Evolutionary conservation across 768 basidiomycete genomes (phyloP).

Genomic region (Albatrellus ellisii): DNA sequence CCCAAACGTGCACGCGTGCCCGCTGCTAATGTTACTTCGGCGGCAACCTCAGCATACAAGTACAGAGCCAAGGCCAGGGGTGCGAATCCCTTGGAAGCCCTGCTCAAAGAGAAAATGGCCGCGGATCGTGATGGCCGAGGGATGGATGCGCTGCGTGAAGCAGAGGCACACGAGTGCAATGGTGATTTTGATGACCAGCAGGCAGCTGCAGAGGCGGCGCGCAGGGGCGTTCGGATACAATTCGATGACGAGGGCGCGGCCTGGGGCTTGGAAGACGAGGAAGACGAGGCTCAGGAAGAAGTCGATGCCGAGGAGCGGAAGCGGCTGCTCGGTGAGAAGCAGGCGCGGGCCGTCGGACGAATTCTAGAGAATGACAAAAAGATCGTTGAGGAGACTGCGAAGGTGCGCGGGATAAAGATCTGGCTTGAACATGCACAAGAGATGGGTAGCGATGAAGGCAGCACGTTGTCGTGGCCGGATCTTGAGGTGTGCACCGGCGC

Average conservation of each 20-base stretch:
- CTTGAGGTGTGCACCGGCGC: not conserved
- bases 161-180: slow-evolving; percentile 11
- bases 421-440: slow-evolving; percentile 16
- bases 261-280: slow-evolving; percentile 5
- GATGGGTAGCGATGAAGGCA: not conserved
- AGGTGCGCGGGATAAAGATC: slow-evolving; percentile 17
- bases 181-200: slow-evolving; percentile 9
- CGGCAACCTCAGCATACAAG: no score
- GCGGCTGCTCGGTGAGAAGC: slow-evolving; percentile 19
- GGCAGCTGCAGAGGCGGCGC: slow-evolving; percentile 2
- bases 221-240: not conserved
- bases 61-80: slow-evolving; percentile 13
- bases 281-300: slow-evolving; percentile 12
- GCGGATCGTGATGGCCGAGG: slow-evolving; percentile 7
- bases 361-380: slow-evolving; percentile 16
- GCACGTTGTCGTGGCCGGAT: not conserved
- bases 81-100: slow-evolving; percentile 7
- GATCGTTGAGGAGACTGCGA: slow-evolving; percentile 10
- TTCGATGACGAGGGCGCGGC: slow-evolving; percentile 1
- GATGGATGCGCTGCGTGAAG: slow-evolving; percentile 9
- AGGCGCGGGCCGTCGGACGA: slow-evolving; percentile 19
- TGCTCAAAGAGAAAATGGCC: slow-evolving; percentile 10
- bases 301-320: slow-evolving; percentile 15
- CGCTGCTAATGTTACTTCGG: no score
- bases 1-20: no score